Base-by-base conservation (phyloP, 805 yeast species). In the Saccharomycopsis sp. region DNA sequence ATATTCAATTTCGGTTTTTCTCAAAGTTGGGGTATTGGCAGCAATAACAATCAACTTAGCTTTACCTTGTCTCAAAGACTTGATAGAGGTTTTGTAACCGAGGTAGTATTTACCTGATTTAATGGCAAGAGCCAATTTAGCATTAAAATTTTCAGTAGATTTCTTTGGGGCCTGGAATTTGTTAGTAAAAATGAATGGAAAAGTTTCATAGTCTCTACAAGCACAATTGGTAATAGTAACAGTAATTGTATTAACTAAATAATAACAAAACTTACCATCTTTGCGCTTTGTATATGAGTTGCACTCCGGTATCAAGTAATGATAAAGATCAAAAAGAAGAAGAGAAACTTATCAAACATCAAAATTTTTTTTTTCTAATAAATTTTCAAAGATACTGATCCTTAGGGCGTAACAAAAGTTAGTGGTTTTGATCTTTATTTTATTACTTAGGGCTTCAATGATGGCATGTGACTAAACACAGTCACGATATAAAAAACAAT, bases 241-340 rank as follows among this genome's bases (percentile, higher is more conserved):
- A 28, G 13, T n/a, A 10, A 28, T n/a, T 28, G 15, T n/a, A 10
- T 28, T 28, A 10, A 9, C 5, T 28, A 9, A 9, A 28, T 10
- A 28, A n/a, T 10, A 28, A 28, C 5, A 28, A 20, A 21, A 84
- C 95, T 74, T 82, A 84, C 95, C 96, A 88, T 88, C 97, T 83
- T 96, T 87, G 96, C 76, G 89, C 76, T 72, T 61, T 61, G 57
- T 59, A 55, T 60, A 46, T 47, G 50, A 13, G 14, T 49, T 67
- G 80, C 92, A 86, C 97, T 88, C 97, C 97, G 97, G 97, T 86
- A n/a, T n/a, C n/a, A n/a, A n/a, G n/a, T n/a, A n/a, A n/a, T n/a
- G n/a, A n/a, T n/a, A n/a, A n/a, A n/a, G n/a, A n/a, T n/a, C n/a
- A n/a, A n/a, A n/a, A n/a, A n/a, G n/a, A n/a, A n/a, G n/a, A n/a